Evolutionary conservation across 148 eudicot species (phyloP).

Genomic region (Vaccinium macrocarpon): DNA sequence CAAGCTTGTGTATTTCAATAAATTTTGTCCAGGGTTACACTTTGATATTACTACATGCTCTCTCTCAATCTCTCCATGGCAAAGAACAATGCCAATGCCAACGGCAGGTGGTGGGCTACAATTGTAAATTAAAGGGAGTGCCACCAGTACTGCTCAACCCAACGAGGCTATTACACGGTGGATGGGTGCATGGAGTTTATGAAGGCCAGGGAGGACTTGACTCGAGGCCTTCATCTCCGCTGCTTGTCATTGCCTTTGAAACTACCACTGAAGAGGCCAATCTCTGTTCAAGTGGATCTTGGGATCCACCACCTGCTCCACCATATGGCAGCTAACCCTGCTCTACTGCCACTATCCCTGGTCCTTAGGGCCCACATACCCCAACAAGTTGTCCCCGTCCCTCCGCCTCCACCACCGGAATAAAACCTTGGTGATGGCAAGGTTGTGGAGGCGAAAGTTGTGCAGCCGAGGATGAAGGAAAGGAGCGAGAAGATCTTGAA

Average conservation of each 20-base stretch:
- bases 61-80: background rate
- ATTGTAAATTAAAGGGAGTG: background rate
- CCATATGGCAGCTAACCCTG: background rate
- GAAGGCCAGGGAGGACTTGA: no score
- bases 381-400: background rate
- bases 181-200: background rate
- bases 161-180: background rate
- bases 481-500: no score
- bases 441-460: background rate
- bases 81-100: background rate
- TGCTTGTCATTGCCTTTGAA: background rate
- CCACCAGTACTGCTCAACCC: background rate
- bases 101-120: background rate
- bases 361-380: background rate
- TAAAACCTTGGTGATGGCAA: background rate
- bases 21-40: background rate
- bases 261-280: background rate
- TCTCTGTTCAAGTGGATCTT: background rate
- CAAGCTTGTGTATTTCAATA: background rate
- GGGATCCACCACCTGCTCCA: background rate
- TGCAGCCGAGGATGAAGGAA: no score
- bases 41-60: background rate
- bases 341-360: background rate
- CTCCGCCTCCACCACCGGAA: background rate
- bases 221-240: background rate